Evolutionary conservation across 2,329 filamentous ascomycete species (phyloP).

Genomic region (Phyllachora maydis): DNA sequence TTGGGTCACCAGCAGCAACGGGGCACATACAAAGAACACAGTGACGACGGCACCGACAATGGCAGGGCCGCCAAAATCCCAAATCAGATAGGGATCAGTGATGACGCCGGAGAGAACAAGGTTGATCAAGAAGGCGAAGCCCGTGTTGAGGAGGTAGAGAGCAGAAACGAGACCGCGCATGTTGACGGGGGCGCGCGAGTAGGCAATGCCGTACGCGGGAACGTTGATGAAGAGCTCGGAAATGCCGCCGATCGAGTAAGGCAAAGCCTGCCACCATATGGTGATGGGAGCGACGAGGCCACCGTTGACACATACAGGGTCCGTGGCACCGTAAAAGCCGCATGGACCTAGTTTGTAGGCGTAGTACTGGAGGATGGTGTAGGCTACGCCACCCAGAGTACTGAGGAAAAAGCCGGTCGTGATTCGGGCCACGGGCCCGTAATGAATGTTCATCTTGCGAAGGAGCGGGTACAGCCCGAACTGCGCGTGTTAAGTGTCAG

Average conservation of each 20-base stretch:
- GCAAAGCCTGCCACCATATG: conserved; percentile 35
- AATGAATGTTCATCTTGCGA: conserved; percentile 17
- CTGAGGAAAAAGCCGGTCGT: conserved; percentile 28
- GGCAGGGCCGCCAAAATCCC: conserved; percentile 25
- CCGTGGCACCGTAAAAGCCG: conserved; percentile 16
- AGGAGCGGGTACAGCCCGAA: conserved; percentile 24
- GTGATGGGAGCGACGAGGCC: conserved; percentile 19
- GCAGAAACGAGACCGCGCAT: conserved; percentile 29
- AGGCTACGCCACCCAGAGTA: conserved; percentile 20
- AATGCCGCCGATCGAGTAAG: conserved; percentile 28
- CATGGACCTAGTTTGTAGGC: conserved; percentile 20
- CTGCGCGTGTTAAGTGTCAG: conserved; percentile 1
- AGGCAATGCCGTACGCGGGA: conserved; percentile 28
- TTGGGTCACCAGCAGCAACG: too few species aligned
- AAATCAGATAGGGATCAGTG: conserved; percentile 24
- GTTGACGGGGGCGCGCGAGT: conserved; percentile 25
- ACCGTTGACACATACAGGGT: conserved; percentile 12
- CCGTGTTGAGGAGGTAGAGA: conserved; percentile 24
- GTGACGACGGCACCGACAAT: conserved; percentile 21
- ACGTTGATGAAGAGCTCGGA: conserved; percentile 29
- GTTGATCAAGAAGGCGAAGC: conserved; percentile 22
- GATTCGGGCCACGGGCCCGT: conserved; percentile 25
- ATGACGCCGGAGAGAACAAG: conserved; percentile 22
- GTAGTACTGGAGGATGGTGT: conserved; percentile 18
- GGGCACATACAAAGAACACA: conserved; percentile 16